phyloP scores from a whole-genome alignment of 139 green algal genomes.

The Tetradesmus obliquus region DNA sequence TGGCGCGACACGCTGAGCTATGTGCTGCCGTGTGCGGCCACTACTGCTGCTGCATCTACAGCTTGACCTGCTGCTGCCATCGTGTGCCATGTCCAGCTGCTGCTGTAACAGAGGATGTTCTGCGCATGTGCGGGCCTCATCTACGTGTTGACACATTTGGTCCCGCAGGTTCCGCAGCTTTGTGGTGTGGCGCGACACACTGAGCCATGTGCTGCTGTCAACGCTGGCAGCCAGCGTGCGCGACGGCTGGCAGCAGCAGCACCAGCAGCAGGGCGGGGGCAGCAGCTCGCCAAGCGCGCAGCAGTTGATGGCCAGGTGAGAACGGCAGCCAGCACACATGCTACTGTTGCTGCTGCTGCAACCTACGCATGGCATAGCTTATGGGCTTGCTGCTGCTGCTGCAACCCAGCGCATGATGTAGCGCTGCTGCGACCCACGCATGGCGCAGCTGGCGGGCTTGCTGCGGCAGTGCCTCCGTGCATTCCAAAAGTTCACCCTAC shows the following conservation, averaged over 20 bases:
- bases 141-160: neutral
- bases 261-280: neutral
- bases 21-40: neutral
- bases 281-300: neutral
- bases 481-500: too few species aligned
- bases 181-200: constrained; percentile 64
- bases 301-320: constrained; percentile 47
- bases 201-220: constrained; percentile 52
- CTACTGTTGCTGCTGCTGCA: too few species aligned
- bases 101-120: too few species aligned
- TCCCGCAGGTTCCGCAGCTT: constrained; percentile 51
- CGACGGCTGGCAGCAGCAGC: constrained; percentile 48
- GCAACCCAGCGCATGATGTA: too few species aligned
- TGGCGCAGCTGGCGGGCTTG: neutral
- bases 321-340: too few species aligned
- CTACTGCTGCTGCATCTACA: neutral
- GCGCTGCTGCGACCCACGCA: neutral
- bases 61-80: constrained; percentile 41
- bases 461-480: neutral
- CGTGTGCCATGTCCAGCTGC: too few species aligned
- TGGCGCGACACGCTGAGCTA: constrained; percentile 61
- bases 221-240: constrained; percentile 57
- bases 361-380: neutral
- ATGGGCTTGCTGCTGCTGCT: neutral
- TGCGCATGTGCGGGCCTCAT: too few species aligned